Conservation (phyloP, 345 rosid species). For the Carallia pectinifolia region DNA sequence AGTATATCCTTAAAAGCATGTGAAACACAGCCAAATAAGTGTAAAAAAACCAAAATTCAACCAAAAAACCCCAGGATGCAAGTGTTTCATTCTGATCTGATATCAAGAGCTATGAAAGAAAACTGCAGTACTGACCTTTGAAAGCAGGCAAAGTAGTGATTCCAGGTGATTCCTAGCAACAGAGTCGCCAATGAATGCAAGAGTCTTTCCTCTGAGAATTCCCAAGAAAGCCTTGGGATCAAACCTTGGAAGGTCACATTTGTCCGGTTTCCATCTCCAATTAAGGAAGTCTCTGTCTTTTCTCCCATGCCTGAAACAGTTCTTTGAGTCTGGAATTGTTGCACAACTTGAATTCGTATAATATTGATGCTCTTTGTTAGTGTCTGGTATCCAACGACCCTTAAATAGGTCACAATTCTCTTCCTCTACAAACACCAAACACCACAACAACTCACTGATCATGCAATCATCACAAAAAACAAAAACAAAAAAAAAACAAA, state of each 20-base stretch:
- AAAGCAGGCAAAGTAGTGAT: conserved; percentile 78
- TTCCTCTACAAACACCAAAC: conserved; percentile 8
- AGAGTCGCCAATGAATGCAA: conserved; percentile 83
- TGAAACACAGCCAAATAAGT: too few relatives aligned
- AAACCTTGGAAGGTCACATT: conserved; percentile 66
- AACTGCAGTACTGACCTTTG: conserved; percentile 41
- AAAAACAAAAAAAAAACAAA: not conserved
- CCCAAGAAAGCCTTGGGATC: conserved; percentile 49
- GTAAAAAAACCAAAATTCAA: too few relatives aligned
- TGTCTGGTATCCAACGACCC: conserved; percentile 73
- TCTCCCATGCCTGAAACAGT: conserved; percentile 73
- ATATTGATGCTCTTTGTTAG: conserved; percentile 40
- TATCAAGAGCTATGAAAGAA: not conserved
- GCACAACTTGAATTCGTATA: conserved; percentile 68
- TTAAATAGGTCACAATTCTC: conserved; percentile 52
- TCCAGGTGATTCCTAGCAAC: conserved; percentile 90
- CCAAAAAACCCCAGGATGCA: too few relatives aligned
- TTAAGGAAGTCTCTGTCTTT: conserved; percentile 55
- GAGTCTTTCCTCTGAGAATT: conserved; percentile 60
- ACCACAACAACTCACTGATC: not conserved
- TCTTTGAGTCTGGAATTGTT: conserved; percentile 70
- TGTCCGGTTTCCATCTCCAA: conserved; percentile 94
- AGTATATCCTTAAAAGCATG: too few relatives aligned
- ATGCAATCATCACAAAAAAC: not conserved
- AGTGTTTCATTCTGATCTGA: too few relatives aligned